Evolutionary conservation across 257 asterid species (phyloP), one percentile per base, ranked within the genome.

Genomic region (Orobanche coerulescens): DNA sequence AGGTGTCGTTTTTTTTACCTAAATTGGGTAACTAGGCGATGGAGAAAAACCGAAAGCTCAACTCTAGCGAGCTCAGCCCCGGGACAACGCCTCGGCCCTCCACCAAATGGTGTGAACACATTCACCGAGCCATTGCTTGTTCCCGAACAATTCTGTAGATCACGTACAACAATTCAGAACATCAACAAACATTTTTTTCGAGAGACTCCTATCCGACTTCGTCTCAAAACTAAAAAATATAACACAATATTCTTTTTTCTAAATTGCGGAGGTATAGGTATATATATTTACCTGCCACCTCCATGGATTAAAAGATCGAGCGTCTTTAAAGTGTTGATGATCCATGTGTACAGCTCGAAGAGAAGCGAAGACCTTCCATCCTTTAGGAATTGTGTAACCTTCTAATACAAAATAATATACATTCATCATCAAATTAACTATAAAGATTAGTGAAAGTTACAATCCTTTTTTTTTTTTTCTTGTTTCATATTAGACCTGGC

Each of bases 51-150:
- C 2, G 93, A 87, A 28, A 93, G 95, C 78, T 76, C 95, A 0
- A 93, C 97, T 73, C 92, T 75, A 20, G 92, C 97, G 6, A 89
- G 97, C 79, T 93, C 99, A 4, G 90, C 90, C 18, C 99, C 99
- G 0, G 99, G 99, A 65, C 99, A 93, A 2, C 95, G 95, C 72
- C 99, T 79, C 3, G 97, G 96, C 47, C 99, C 99, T 16, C 99
- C 99, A 0, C 99, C 97, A 12, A 93, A 93, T 1, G 99, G 97
- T 36, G 86, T 77, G 64, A 81, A 93, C 9, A 67, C 72, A 43
- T 74, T 84, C 3, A 54, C 20, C 2, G 84, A 65, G 67, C 64
- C 48, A 40, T 34, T 31, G 6, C 65, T 77, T 13, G 72, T 23
- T 51, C 74, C 86, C 6, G 77, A 31, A 34, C 58, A 58, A 46